These are phyloP conservation scores for Chlorella sorokiniana DNA, from an alignment of 139 green algal species.

Conservation along the genomic window DNA sequence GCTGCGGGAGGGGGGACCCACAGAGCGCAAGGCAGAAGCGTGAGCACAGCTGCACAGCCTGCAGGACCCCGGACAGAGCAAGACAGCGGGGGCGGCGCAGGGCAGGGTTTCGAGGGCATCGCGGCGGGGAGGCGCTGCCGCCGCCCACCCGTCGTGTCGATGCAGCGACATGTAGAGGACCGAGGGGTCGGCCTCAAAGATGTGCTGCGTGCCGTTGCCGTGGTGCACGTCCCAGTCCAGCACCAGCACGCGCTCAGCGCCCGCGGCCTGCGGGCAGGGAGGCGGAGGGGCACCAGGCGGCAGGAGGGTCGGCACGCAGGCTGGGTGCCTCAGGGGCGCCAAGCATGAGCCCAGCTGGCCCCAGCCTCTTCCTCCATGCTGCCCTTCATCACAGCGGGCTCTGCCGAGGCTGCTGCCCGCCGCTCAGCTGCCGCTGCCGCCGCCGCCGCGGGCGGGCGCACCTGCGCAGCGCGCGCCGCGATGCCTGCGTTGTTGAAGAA, in stretches of 20 bases:
- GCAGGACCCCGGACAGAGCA: neutral
- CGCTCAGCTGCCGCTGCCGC: neutral
- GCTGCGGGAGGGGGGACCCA: neutral
- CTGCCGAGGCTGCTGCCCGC: too few species aligned
- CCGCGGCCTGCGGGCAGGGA: slow-evolving; percentile 9
- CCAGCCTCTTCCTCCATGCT: too few species aligned
- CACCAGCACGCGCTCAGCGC: slow-evolving; percentile 41
- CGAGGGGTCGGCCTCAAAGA: slow-evolving; percentile 67
- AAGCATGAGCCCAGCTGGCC: too few species aligned
- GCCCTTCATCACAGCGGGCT: too few species aligned
- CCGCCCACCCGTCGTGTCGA: slow-evolving; percentile 36
- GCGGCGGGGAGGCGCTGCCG: too few species aligned
- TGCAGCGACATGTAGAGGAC: slow-evolving; percentile 76
- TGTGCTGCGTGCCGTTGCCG: slow-evolving; percentile 73
- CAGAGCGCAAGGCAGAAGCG: too few species aligned
- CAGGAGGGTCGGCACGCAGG: neutral
- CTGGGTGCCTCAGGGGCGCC: too few species aligned
- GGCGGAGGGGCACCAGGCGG: neutral
- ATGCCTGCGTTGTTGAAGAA: slow-evolving; percentile 82
- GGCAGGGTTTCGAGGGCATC: too few species aligned
- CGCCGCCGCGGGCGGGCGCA: neutral
- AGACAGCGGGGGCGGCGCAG: too few species aligned
- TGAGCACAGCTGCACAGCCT: neutral
- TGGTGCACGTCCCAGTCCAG: slow-evolving; percentile 67
- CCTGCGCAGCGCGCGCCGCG: slow-evolving; percentile 69